Evolutionary conservation across 83 land plant species (phyloP).

Genomic region (Picea engelmannii): DNA sequence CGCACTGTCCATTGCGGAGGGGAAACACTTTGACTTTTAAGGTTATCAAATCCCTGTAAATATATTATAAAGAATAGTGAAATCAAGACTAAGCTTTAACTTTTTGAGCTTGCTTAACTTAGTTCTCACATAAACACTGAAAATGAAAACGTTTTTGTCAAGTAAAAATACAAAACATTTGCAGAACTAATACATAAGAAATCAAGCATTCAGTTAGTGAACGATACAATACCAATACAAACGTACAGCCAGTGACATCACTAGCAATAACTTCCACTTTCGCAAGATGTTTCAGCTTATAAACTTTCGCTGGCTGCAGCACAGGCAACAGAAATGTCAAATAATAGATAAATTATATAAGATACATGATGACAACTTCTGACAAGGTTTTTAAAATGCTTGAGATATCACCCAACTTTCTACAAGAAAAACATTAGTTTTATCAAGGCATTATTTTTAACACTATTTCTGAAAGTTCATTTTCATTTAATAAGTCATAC

Average conservation of each 20-base stretch:
- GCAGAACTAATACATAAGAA: background rate
- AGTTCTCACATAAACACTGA: background rate
- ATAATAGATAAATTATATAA: no score
- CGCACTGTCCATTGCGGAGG: conserved; percentile 99
- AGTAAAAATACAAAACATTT: conserved; percentile 13
- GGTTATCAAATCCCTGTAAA: conserved; percentile 94
- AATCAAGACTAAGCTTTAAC: background rate
- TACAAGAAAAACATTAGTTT: background rate
- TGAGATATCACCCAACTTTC: background rate
- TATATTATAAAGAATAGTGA: background rate
- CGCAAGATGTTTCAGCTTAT: conserved; percentile 91
- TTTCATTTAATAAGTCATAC: background rate
- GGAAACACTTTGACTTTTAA: conserved; percentile 90
- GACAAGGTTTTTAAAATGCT: background rate
- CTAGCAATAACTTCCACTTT: conserved; percentile 91
- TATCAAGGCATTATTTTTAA: no score
- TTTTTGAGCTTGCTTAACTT: no score
- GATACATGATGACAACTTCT: no score
- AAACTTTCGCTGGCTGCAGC: conserved; percentile 83
- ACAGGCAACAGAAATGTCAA: background rate
- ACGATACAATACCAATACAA: conserved; percentile 69
- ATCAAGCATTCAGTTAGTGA: background rate
- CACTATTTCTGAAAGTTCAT: background rate
- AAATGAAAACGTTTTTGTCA: background rate
- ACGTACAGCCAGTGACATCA: conserved; percentile 94